Evolutionary conservation across 495 filamentous ascomycete species (phyloP), one percentile per base, ranked within the genome.

Genomic region (Penicillium pancosmium): DNA sequence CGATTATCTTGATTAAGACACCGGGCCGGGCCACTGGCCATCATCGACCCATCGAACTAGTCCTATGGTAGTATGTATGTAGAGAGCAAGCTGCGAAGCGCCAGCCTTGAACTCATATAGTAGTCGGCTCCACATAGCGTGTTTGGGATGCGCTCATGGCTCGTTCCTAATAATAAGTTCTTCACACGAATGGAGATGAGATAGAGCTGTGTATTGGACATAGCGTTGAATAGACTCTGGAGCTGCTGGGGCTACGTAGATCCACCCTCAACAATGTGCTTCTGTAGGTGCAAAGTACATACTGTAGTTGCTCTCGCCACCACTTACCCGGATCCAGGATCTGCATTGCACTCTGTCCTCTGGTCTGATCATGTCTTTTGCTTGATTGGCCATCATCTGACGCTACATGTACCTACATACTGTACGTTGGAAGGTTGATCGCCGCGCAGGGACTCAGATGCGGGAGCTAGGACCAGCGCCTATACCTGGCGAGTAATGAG

Each of bases 91-190:
- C 27, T 31, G 27, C 4, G 27, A 31, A 31, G 27, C 27, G 27
- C 27, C 27, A 31, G 27, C 27, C 27, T 31, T 31, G 27, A 9
- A 9, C 8, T 4, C 27, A 8, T 31, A 31, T 31, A 27, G 15
- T 23, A 27, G 46, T 5, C 4, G 21, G 38, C 11, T 55, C 52
- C 52, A 55, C 52, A 46, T 47, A 40, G 52, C 8, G 34, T 25
- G 34, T 38, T 35, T 50, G 31, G 47, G 21, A 31, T 27, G 47
- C 16, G 34, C 44, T 50, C 8, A 36, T 25, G 16, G 21, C 46
- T 48, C 21, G 52, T 47, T 31, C 50, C 59, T 62, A 62, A 56
- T 59, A 59, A 62, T 65, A 62, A 62, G 41, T 48, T 65, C 59
- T 54, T 59, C 52, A 62, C 57, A 40, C 27, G 27, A 9, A 31